These are phyloP conservation scores for Rhynchosporium agropyri DNA, from an alignment of 2,329 filamentous ascomycete species.

Conservation along the genomic window DNA sequence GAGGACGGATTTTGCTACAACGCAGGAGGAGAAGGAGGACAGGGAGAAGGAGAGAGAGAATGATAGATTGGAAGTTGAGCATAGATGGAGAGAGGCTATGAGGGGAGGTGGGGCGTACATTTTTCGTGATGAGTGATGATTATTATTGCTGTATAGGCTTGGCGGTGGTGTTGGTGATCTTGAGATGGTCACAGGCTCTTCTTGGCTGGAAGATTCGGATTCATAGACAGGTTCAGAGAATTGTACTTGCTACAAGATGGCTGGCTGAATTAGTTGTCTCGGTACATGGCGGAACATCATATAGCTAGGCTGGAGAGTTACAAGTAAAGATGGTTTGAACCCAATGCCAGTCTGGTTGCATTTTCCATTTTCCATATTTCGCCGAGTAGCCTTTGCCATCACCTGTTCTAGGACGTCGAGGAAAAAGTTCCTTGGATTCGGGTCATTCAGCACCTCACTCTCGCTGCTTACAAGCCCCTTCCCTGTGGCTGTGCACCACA, in stretches of 20 bases:
- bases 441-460: slow-evolving; percentile 9
- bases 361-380: too few species aligned
- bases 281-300: too few species aligned
- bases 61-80: slow-evolving; percentile 66
- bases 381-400: too few species aligned
- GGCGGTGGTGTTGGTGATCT: background rate
- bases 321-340: too few species aligned
- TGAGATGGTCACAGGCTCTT: background rate
- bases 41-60: slow-evolving; percentile 64
- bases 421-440: background rate
- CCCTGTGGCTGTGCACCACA: slow-evolving; percentile 29
- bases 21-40: slow-evolving; percentile 75
- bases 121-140: slow-evolving; percentile 71
- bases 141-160: slow-evolving; percentile 12
- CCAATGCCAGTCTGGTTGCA: too few species aligned
- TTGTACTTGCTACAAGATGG: background rate
- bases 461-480: slow-evolving; percentile 4
- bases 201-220: background rate
- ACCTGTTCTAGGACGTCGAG: background rate
- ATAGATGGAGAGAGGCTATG: slow-evolving; percentile 81
- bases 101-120: slow-evolving; percentile 74
- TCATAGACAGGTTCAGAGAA: too few species aligned
- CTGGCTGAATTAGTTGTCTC: too few species aligned
- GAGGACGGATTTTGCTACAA: slow-evolving; percentile 85
- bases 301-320: too few species aligned